Conservation (phyloP, 768 basidiomycete species). For the Lactarius pseudohatsudake region DNA sequence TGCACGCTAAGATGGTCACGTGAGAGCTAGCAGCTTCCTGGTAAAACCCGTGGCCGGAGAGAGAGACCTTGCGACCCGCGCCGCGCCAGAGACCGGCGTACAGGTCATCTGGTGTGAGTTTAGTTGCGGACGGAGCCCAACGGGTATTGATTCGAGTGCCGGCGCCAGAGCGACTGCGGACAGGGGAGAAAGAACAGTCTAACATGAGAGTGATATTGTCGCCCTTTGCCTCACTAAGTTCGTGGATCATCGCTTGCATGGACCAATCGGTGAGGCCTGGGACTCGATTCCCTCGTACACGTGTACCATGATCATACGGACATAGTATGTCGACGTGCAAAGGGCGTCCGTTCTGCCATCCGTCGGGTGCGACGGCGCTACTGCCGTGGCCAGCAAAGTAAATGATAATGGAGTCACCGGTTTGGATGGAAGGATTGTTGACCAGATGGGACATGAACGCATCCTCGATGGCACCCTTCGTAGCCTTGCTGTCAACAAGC, state of each 20-base stretch:
- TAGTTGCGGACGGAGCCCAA: slow-evolving; percentile 55
- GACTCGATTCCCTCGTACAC: slow-evolving; percentile 44
- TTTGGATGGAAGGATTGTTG: slow-evolving; percentile 57
- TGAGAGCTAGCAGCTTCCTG: slow-evolving; percentile 44
- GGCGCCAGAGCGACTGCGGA: slow-evolving; percentile 40
- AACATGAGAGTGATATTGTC: slow-evolving; percentile 69
- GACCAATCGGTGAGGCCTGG: slow-evolving; percentile 71
- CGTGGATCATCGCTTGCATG: slow-evolving; percentile 57
- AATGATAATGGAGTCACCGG: slow-evolving; percentile 62
- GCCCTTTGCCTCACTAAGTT: slow-evolving; percentile 57
- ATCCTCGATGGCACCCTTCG: slow-evolving; percentile 60
- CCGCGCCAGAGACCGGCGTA: slow-evolving; percentile 56
- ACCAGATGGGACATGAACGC: slow-evolving; percentile 60
- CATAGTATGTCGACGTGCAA: slow-evolving; percentile 58
- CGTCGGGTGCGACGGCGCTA: slow-evolving; percentile 51
- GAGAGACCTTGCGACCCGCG: slow-evolving; percentile 43
- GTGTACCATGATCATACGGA: slow-evolving; percentile 64
- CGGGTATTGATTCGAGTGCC: slow-evolving; percentile 51
- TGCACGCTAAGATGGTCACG: slow-evolving; percentile 57
- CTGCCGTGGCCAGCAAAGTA: slow-evolving; percentile 80
- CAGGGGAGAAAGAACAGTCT: slow-evolving; percentile 60
- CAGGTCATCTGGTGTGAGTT: slow-evolving; percentile 54
- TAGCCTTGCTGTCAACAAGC: slow-evolving; percentile 58
- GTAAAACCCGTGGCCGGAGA: slow-evolving; percentile 45
- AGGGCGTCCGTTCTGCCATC: slow-evolving; percentile 53